These are phyloP conservation scores for Massariosphaeria phaeospora DNA, from an alignment of 495 filamentous ascomycete species.

Conservation along the genomic window DNA sequence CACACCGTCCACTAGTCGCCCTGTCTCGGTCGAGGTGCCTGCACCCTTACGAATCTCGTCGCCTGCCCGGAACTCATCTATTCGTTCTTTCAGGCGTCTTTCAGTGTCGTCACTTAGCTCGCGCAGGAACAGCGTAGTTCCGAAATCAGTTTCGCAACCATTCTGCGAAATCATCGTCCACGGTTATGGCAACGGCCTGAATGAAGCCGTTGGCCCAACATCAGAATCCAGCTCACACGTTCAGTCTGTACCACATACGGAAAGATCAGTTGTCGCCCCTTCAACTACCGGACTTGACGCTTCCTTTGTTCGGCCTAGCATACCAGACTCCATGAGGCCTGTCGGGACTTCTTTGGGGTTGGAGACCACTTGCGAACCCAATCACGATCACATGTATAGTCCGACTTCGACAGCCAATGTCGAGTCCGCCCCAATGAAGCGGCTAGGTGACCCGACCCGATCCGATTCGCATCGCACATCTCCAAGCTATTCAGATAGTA, in stretches of 20 bases:
- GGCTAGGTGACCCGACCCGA: no score
- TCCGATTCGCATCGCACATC: no score
- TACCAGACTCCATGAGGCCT: not conserved
- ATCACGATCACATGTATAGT: no score
- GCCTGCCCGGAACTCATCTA: slow-evolving; percentile 20
- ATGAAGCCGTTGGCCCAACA: slow-evolving; percentile 18
- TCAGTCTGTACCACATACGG: no score
- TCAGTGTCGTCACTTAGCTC: slow-evolving; percentile 26
- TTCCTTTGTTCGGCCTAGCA: slow-evolving; percentile 1
- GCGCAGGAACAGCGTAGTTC: slow-evolving; percentile 29
- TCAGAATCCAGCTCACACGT: slow-evolving; percentile 8
- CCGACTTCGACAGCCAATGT: no score
- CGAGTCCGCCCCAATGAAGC: no score
- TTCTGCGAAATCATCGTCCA: slow-evolving; percentile 40
- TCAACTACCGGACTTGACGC: slow-evolving; percentile 6
- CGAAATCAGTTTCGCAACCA: slow-evolving; percentile 3
- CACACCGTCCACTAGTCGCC: slow-evolving; percentile 7
- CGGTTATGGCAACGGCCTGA: slow-evolving; percentile 38
- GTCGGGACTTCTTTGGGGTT: no score
- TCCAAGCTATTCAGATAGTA: slow-evolving; percentile 12
- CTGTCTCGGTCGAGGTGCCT: slow-evolving; percentile 25
- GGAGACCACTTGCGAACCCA: no score
- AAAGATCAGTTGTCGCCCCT: slow-evolving; percentile 3
- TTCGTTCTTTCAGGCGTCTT: slow-evolving; percentile 22
- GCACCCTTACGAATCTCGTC: slow-evolving; percentile 17